phyloP scores from a whole-genome alignment of 208 protist genomes.

The Wallacemonas sp. region DNA sequence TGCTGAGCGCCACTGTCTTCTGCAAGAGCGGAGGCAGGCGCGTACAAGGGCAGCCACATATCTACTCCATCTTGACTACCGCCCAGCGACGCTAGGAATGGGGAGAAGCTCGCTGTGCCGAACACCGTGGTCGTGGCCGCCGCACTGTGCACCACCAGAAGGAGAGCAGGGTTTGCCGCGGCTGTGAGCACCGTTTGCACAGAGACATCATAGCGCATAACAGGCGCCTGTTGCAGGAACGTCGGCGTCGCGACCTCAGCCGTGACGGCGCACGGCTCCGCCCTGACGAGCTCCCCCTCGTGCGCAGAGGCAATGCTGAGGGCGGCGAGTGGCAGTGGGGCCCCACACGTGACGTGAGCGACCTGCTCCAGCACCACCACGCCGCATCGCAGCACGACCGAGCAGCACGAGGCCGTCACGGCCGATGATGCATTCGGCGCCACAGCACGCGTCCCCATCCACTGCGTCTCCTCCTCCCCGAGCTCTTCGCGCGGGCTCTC shows the following conservation, averaged over 20 bases:
- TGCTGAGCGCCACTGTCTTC: too few relatives aligned
- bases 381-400: slow-evolving; percentile 41
- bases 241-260: neutral
- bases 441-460: too few relatives aligned
- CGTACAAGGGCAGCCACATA: slow-evolving; percentile 54
- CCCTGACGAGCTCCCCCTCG: neutral
- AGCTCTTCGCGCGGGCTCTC: neutral
- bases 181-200: slow-evolving; percentile 38
- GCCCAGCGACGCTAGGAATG: slow-evolving; percentile 17
- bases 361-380: slow-evolving; percentile 29
- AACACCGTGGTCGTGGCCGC: slow-evolving; percentile 31
- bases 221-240: slow-evolving; percentile 27
- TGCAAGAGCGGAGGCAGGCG: neutral
- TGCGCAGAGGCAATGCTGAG: slow-evolving; percentile 8
- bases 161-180: slow-evolving; percentile 28
- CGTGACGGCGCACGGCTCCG: neutral
- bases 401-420: slow-evolving; percentile 18
- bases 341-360: neutral
- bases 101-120: slow-evolving; percentile 40
- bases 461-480: too few relatives aligned
- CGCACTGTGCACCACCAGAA: slow-evolving; percentile 45
- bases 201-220: slow-evolving; percentile 34
- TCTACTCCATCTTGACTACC: slow-evolving; percentile 10
- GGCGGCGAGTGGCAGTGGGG: neutral
- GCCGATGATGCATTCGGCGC: neutral